Evolutionary conservation across 805 yeast species (phyloP).

Genomic region (Wickerhamiella alocasiicola): DNA sequence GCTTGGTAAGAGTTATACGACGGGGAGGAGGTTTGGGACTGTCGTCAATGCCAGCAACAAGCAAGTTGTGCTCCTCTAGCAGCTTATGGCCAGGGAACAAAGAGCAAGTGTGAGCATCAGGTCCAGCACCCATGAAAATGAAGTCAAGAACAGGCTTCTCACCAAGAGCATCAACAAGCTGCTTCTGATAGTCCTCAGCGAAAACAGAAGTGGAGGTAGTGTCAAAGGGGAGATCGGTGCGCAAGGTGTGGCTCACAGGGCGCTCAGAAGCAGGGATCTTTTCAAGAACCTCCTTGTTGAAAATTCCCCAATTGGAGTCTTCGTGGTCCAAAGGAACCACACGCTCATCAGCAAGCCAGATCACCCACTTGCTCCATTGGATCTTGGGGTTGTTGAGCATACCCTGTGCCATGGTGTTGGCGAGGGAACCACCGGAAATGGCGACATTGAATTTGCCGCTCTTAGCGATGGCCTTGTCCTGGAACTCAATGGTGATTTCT

Average conservation of each 20-base stretch:
- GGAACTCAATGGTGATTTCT: conserved; percentile 44
- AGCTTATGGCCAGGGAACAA: conserved; percentile 75
- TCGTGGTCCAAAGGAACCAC: conserved; percentile 68
- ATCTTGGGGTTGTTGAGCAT: conserved; percentile 42
- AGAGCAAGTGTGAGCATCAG: conserved; percentile 93
- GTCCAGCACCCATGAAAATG: conserved; percentile 79
- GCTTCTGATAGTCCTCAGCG: conserved; percentile 49
- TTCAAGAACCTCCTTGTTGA: conserved; percentile 48
- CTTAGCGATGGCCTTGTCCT: conserved; percentile 42
- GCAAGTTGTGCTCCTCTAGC: conserved; percentile 39
- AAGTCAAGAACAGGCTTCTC: conserved; percentile 37
- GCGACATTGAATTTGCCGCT: conserved; percentile 54
- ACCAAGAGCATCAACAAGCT: conserved; percentile 39
- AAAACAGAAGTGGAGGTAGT: conserved; percentile 41
- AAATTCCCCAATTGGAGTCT: conserved; percentile 78
- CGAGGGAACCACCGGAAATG: conserved; percentile 83
- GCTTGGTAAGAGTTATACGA: conserved; percentile 80
- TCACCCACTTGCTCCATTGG: conserved; percentile 33
- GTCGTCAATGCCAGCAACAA: conserved; percentile 56
- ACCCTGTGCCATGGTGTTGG: conserved; percentile 53
- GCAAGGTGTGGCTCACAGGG: conserved; percentile 28
- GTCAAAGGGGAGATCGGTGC: conserved; percentile 47
- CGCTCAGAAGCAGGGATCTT: conserved; percentile 25
- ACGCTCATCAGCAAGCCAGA: conserved; percentile 85
- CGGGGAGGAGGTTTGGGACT: conserved; percentile 90